Evolutionary conservation across 1,284 basidiomycete species (phyloP), one percentile per base, ranked within the genome.

Genomic region (Hypsizygus ulmarius): DNA sequence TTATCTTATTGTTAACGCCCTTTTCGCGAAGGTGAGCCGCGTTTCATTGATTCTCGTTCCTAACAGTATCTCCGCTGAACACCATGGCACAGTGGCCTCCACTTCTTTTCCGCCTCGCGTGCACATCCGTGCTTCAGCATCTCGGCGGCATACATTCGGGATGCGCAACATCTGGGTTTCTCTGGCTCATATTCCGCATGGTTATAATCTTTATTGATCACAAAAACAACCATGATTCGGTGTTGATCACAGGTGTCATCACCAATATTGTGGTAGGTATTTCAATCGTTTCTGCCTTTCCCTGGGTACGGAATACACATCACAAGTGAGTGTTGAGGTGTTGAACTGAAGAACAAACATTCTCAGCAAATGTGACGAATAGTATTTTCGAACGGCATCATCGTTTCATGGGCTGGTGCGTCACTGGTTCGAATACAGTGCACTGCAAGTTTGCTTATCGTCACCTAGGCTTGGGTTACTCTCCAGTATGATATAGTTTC

Each of bases 81-180:
- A 50, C 36, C 43, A 36, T 49, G 33, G 43, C 8, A 10, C 49
- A 86, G 82, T 85, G 83, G 83, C 64, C 83, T 4, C 83, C 83
- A 18, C 64, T 86, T 9, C 71, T 70, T 67, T 81, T 82, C 57
- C 72, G 83, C 16, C 67, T 85, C 1, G 75, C 65, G 18, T 81
- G 79, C 54, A 85, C 83, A 12, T 84, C 82, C 1, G 66, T 70
- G 6, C 69, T 87, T 12, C 83, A 85, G 59, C 83, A 85, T 55
- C 68, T 85, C 9, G 84, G 84, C 10, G 84, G 84, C 27, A 81
- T 86, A 56, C 84, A 87, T 60, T 82, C 80, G n/a, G 82, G 83
- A 21, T 85, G 82, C 59, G 82, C 82, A 14, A 71, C 71, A 1
- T 81, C 81, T 27, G 80, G 81, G 33, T 78, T 81, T 55, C 64